Evolutionary conservation across 2,329 filamentous ascomycete species (phyloP).

Genomic region (Dothideomycetes sp.): DNA sequence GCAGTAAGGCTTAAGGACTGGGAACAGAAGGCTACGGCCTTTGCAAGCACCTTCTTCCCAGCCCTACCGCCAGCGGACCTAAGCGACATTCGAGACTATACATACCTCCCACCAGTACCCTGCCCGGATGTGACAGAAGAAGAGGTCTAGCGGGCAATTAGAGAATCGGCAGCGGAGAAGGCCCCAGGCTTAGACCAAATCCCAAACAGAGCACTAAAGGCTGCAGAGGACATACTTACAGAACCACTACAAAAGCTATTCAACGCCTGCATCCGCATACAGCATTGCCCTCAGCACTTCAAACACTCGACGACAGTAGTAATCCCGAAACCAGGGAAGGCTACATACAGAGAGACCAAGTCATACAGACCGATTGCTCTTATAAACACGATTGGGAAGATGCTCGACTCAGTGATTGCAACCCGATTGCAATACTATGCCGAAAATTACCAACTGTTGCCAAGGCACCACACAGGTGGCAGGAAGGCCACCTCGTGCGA

Average conservation of each 20-base stretch:
- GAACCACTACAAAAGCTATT: slow-evolving; percentile 8
- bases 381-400: slow-evolving; percentile 19
- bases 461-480: slow-evolving; percentile 17
- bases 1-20: background rate
- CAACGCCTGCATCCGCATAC: slow-evolving; percentile 12
- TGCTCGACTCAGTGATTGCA: slow-evolving; percentile 18
- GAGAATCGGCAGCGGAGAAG: slow-evolving; percentile 2
- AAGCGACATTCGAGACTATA: slow-evolving; percentile 5
- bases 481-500: slow-evolving; percentile 16
- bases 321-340: slow-evolving; percentile 18
- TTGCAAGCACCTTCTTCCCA: slow-evolving; percentile 9
- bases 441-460: slow-evolving; percentile 15
- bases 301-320: slow-evolving; percentile 15
- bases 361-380: slow-evolving; percentile 18
- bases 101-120: background rate
- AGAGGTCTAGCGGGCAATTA: slow-evolving; percentile 10
- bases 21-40: slow-evolving; percentile 8
- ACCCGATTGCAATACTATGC: slow-evolving; percentile 12
- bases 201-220: slow-evolving; percentile 10
- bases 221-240: slow-evolving; percentile 3
- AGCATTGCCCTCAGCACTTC: slow-evolving; percentile 14
- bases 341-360: slow-evolving; percentile 17
- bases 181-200: slow-evolving; percentile 8
- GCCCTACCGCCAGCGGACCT: slow-evolving; percentile 8
- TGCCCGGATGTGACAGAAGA: slow-evolving; percentile 10